Conservation (phyloP, 2,329 filamentous ascomycete genomes). For the Cladosporium oxysporum region DNA sequence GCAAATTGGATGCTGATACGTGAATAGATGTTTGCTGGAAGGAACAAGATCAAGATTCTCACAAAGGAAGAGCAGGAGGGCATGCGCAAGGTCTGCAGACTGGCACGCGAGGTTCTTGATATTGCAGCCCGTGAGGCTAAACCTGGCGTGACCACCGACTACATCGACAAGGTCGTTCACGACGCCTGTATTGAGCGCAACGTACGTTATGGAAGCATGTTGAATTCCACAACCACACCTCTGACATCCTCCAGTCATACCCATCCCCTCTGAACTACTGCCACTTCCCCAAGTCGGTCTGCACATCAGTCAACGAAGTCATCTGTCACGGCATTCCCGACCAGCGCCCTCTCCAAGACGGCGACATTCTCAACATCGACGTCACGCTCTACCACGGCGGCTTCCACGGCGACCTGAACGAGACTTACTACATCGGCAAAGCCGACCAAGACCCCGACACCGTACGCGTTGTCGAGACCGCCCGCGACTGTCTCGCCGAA, state of each 20-base stretch:
- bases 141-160: slow-evolving; percentile 88
- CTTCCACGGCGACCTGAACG: slow-evolving; percentile 92
- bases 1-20: not conserved
- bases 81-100: slow-evolving; percentile 85
- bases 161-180: slow-evolving; percentile 90
- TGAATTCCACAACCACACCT: not conserved
- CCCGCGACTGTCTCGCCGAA: slow-evolving; percentile 83
- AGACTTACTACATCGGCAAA: slow-evolving; percentile 95
- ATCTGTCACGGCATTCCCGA: slow-evolving; percentile 98
- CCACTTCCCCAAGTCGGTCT: slow-evolving; percentile 94
- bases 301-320: slow-evolving; percentile 91
- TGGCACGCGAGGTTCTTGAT: slow-evolving; percentile 87
- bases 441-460: slow-evolving; percentile 78
- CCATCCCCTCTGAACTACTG: slow-evolving; percentile 91
- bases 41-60: slow-evolving; percentile 78
- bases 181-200: slow-evolving; percentile 89
- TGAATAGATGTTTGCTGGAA: slow-evolving; percentile 42
- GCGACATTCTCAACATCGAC: slow-evolving; percentile 94
- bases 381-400: slow-evolving; percentile 89
- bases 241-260: slow-evolving; percentile 65
- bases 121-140: slow-evolving; percentile 77
- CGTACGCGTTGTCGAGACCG: slow-evolving; percentile 84
- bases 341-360: slow-evolving; percentile 77
- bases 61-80: slow-evolving; percentile 75
- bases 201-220: slow-evolving; percentile 54